These are phyloP conservation scores for Vitis vinifera DNA, from an alignment of 164 flowering plant species.

Conservation along the genomic window DNA sequence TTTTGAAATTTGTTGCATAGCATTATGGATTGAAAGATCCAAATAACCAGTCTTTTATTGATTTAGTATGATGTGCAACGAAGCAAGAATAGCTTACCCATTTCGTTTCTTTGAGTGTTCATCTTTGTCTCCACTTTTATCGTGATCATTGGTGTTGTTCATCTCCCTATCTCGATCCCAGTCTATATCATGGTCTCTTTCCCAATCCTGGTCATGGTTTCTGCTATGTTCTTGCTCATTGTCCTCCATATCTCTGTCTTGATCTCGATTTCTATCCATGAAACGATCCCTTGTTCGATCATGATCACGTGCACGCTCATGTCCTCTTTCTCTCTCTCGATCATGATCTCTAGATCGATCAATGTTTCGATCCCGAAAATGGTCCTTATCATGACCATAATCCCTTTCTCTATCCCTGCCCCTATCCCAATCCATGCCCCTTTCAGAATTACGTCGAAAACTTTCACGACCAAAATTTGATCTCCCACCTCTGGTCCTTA, in stretches of 20 bases:
- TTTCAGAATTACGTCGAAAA: conserved; percentile 40
- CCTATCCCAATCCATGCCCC: conserved; percentile 50
- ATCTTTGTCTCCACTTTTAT: conserved; percentile 34
- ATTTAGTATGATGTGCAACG: background rate
- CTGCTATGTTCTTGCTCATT: conserved; percentile 34
- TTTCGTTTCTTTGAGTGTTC: conserved; percentile 34
- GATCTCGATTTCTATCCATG: conserved; percentile 37
- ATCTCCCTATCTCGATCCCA: conserved; percentile 32
- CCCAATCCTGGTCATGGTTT: conserved; percentile 34
- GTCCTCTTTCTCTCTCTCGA: conserved; percentile 32
- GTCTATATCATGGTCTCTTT: conserved; percentile 32
- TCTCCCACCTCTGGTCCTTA: conserved; percentile 65
- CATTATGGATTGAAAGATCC: background rate
- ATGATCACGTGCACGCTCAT: conserved; percentile 44
- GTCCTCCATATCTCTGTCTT: conserved; percentile 29
- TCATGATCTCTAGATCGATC: conserved; percentile 39
- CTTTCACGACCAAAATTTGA: conserved; percentile 40
- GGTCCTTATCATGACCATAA: conserved; percentile 45
- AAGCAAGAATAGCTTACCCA: conserved; percentile 35
- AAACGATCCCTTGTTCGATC: conserved; percentile 44
- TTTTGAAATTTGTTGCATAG: background rate
- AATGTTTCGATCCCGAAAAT: conserved; percentile 37
- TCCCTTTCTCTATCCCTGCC: conserved; percentile 45
- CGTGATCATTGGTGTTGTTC: conserved; percentile 33
- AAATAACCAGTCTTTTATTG: background rate